A percentile compares a stretch with the other conserved stretches of the same genome.
Evolutionary conservation across 2,329 filamentous ascomycete species (phyloP).

Genomic region (Cryoendolithus antarcticus): DNA sequence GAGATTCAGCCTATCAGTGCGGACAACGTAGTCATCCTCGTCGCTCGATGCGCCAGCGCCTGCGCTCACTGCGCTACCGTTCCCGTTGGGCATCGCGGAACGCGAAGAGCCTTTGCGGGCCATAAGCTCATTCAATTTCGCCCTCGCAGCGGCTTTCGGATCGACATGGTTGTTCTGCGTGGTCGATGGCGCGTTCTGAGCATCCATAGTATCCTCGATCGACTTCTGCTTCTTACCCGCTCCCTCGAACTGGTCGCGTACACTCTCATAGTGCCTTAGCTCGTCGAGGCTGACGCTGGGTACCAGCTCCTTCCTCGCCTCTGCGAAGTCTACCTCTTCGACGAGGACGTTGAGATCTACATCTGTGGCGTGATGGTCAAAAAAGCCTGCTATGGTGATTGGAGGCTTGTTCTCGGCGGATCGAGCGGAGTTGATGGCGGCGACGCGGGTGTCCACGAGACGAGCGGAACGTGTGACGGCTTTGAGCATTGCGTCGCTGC

Average conservation of each 20-base stretch:
- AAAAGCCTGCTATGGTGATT: slow-evolving; percentile 84
- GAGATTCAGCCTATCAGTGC: slow-evolving; percentile 25
- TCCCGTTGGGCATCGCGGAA: not conserved
- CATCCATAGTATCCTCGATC: slow-evolving; percentile 8
- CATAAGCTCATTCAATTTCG: slow-evolving; percentile 5
- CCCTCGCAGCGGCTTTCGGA: slow-evolving; percentile 1
- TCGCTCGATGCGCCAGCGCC: slow-evolving; percentile 10
- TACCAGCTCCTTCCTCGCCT: slow-evolving; percentile 74
- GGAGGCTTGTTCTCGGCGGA: slow-evolving; percentile 14
- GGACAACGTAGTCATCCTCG: slow-evolving; percentile 31
- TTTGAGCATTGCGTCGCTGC: slow-evolving; percentile 97
- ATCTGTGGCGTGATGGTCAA: slow-evolving; percentile 76
- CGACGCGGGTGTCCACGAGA: slow-evolving; percentile 72
- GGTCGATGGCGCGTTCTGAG: not conserved
- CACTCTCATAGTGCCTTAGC: slow-evolving; percentile 76
- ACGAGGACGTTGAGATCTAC: slow-evolving; percentile 82
- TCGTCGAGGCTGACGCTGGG: slow-evolving; percentile 89
- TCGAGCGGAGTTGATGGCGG: slow-evolving; percentile 46
- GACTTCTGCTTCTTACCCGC: slow-evolving; percentile 33
- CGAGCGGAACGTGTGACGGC: slow-evolving; percentile 85
- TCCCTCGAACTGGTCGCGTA: slow-evolving; percentile 73
- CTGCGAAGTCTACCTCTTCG: slow-evolving; percentile 73
- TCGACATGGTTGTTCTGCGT: not conserved
- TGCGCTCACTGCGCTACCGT: slow-evolving; percentile 4
- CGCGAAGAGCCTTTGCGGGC: slow-evolving; percentile 1